Percentiles rank a stretch among this genome's conserved stretches.
Evolutionary conservation across 108 stramenopile genomes (phyloP).

Genomic region (Epithemia pelagica): DNA sequence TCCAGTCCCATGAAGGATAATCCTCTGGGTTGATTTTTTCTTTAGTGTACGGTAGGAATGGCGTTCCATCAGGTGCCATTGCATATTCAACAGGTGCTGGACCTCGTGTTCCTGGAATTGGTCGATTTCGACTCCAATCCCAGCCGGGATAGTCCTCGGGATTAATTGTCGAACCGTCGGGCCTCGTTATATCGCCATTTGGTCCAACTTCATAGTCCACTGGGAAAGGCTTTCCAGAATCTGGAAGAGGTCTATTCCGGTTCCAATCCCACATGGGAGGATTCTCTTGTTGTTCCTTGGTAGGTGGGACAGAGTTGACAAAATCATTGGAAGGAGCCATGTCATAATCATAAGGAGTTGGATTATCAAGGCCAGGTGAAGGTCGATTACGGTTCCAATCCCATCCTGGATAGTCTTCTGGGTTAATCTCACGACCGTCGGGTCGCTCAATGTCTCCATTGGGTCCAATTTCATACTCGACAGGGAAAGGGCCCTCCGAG

Average conservation of each 20-base stretch:
- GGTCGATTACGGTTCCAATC: conserved; percentile 11
- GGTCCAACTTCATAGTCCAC: neutral
- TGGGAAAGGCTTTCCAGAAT: neutral
- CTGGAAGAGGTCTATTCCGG: neutral
- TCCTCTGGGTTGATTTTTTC: neutral
- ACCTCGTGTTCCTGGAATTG: neutral
- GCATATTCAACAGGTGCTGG: neutral
- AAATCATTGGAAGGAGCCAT: neutral
- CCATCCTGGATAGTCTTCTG: conserved; percentile 7
- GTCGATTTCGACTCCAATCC: conserved; percentile 7
- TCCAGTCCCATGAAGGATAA: conserved; percentile 3
- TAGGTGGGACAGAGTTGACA: neutral
- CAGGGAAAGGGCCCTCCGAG: neutral
- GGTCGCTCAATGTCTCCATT: neutral
- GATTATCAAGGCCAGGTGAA: conserved; percentile 1
- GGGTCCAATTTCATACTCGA: neutral
- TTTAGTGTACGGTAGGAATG: neutral
- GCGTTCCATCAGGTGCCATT: conserved; percentile 2
- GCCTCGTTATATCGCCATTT: neutral
- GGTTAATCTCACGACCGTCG: neutral
- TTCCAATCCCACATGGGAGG: conserved; percentile 9
- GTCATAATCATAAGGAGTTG: conserved; percentile 2
- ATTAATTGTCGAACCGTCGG: neutral
- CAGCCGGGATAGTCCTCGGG: conserved; percentile 1
- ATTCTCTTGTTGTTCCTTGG: neutral